A percentile compares a stretch with the other conserved stretches of the same genome.
phyloP scores from a whole-genome alignment of 139 green algal species.

The Haematococcus lacustris region DNA sequence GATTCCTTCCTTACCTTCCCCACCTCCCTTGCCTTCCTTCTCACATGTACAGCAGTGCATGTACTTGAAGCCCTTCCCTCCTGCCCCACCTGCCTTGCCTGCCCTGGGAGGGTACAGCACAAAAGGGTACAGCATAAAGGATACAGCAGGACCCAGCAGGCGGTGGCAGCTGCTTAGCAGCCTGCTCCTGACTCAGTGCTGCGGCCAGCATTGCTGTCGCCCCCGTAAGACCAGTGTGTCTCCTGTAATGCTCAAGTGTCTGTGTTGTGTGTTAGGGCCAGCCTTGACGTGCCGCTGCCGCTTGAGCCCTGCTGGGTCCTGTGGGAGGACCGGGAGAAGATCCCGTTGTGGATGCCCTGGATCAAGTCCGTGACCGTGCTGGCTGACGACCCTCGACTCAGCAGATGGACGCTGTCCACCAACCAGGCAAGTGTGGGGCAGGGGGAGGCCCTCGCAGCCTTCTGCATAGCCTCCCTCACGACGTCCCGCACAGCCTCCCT shows the following conservation, averaged over 20 bases:
- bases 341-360: conserved; percentile 89
- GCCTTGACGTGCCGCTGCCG: conserved; percentile 53
- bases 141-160: not conserved
- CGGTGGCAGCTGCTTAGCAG: not conserved
- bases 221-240: not conserved
- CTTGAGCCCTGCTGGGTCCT: conserved; percentile 65
- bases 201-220: not conserved
- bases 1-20: too few species aligned
- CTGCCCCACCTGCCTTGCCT: not conserved
- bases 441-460: too few species aligned
- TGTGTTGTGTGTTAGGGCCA: conserved; percentile 23
- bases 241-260: not conserved
- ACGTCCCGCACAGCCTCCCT: too few species aligned
- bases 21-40: too few species aligned
- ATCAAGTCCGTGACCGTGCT: conserved; percentile 72
- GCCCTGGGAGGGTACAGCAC: not conserved
- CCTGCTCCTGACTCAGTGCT: not conserved
- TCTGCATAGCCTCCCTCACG: too few species aligned
- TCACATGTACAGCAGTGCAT: too few species aligned
- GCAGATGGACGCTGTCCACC: conserved; percentile 74
- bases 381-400: conserved; percentile 57
- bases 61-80: not conserved
- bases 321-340: conserved; percentile 75
- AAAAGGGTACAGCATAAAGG: not conserved
- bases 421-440: conserved; percentile 31